Percentiles rank a stretch among this genome's conserved stretches.
Evolutionary conservation across 331 rosid species (phyloP).

Genomic region (Prunus yedoensis): DNA sequence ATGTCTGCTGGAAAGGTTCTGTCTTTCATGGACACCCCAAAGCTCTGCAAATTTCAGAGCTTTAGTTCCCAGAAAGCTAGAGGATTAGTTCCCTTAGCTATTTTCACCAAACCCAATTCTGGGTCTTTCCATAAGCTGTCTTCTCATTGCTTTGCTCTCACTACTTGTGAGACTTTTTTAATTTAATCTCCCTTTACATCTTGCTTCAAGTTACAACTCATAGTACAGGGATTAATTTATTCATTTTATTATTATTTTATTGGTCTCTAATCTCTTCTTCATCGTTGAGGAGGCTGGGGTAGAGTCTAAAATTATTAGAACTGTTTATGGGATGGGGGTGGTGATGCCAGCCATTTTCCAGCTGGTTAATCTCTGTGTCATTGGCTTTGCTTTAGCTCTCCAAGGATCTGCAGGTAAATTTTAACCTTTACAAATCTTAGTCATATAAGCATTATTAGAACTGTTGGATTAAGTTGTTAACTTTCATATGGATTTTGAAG

Average conservation of each 20-base stretch:
- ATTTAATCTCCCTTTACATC: constrained; percentile 34
- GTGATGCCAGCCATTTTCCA: constrained; percentile 44
- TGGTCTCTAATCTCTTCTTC: constrained; percentile 17
- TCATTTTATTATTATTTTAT: constrained; percentile 29
- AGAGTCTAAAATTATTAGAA: constrained; percentile 27
- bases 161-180: constrained; percentile 49
- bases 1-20: constrained; percentile 32
- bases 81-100: constrained; percentile 35
- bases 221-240: constrained; percentile 25
- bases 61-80: constrained; percentile 33
- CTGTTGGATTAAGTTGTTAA: constrained; percentile 4
- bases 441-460: background rate
- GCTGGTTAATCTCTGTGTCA: constrained; percentile 54
- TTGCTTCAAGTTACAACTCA: constrained; percentile 60
- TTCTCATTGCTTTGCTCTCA: constrained; percentile 54
- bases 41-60: constrained; percentile 45
- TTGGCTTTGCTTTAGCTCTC: constrained; percentile 45
- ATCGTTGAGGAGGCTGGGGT: constrained; percentile 30
- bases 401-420: constrained; percentile 64
- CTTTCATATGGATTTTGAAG: background rate
- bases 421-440: constrained; percentile 21
- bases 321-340: constrained; percentile 57
- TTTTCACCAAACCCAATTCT: constrained; percentile 58
- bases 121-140: constrained; percentile 38
- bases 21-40: constrained; percentile 43